Base-by-base conservation (phyloP, 2,329 filamentous ascomycete genomes). In the Scytalidium lignicola region DNA sequence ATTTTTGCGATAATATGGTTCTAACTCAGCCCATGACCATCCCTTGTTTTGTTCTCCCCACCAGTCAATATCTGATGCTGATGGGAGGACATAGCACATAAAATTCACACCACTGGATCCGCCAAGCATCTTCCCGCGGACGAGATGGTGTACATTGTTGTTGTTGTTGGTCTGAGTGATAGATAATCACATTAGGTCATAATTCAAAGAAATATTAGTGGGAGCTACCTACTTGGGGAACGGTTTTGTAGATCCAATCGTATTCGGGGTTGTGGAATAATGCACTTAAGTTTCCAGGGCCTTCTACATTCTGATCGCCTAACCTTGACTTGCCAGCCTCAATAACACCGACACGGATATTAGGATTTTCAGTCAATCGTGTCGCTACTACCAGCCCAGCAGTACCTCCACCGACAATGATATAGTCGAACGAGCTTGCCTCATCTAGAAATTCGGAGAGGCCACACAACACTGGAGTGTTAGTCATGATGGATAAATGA, bases 321-420 rank as follows among this genome's bases (percentile, higher is more conserved):
- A 55, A 58, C 23, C 60, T 61, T 43, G 68, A 65, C 18, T 52
- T 54, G n/a, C 69, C 69, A 28, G 67, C 69, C 48, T 71, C 68
- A 17, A 70, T 53, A 7, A 71, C 67, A 10, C 67, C 54, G 9
- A 72, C 67, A 3, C 56, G 54, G 23, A 70, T 56, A 41, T 64
- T 48, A 17, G 58, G 54, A 53, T 71, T 62, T 48, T 72, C 70
- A 13, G 60, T 64, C 13, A 74, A 62, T 3, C 71, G 65, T 12
- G 61, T 59, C 9, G 71, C 72, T 10, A 73, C 58, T 2, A 68
- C 64, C 4, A 73, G 62, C n/a, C 72, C 71, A 4, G 70, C 64
- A 1, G 70, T 72, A 4, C 72, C 71, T 2, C 70, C 71, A 12
- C 72, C 70, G 7, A 71, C 65, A 21, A 74, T 52, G 29, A 74